Conservation (phyloP, 345 rosid species). For the Salix dunnii region DNA sequence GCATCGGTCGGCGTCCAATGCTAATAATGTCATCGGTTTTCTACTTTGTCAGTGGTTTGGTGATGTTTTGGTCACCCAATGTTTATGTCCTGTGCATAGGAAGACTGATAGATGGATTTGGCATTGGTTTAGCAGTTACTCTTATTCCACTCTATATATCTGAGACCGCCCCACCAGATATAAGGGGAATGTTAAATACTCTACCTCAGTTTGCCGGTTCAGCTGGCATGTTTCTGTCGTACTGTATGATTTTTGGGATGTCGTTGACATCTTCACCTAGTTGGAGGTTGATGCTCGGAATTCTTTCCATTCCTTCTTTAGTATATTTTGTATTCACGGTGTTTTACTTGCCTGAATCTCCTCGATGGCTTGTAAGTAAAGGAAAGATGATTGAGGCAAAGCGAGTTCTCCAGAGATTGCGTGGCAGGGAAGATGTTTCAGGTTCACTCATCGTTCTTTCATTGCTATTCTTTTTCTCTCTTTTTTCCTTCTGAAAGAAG, state of each 20-base stretch:
- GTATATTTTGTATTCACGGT: constrained; percentile 58
- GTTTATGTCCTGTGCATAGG: constrained; percentile 76
- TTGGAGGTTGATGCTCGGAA: constrained; percentile 95
- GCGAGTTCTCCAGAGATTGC: constrained; percentile 75
- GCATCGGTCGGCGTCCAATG: constrained; percentile 96
- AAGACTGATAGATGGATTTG: constrained; percentile 87
- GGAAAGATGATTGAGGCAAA: constrained; percentile 90
- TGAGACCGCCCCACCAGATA: constrained; percentile 95
- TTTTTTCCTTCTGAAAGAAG: not conserved
- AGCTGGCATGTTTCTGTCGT: constrained; percentile 88
- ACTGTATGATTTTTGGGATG: constrained; percentile 90
- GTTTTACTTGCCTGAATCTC: constrained; percentile 95
- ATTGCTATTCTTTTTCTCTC: not conserved
- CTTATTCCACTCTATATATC: constrained; percentile 89
- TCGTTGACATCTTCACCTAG: constrained; percentile 65
- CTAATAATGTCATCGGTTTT: constrained; percentile 69
- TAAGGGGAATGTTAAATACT: constrained; percentile 82
- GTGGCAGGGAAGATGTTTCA: constrained; percentile 89
- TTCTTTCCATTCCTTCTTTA: constrained; percentile 80
- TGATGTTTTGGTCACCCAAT: constrained; percentile 95
- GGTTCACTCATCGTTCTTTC: constrained; percentile 39
- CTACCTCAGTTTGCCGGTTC: constrained; percentile 95
- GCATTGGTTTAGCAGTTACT: constrained; percentile 87
- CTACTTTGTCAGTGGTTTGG: constrained; percentile 76
- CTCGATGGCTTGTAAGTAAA: constrained; percentile 98